Percentiles rank a stretch among this genome's conserved stretches.
phyloP scores from a whole-genome alignment of 371 early-diverging fungal species.

The Capillidium rhysosporum region DNA sequence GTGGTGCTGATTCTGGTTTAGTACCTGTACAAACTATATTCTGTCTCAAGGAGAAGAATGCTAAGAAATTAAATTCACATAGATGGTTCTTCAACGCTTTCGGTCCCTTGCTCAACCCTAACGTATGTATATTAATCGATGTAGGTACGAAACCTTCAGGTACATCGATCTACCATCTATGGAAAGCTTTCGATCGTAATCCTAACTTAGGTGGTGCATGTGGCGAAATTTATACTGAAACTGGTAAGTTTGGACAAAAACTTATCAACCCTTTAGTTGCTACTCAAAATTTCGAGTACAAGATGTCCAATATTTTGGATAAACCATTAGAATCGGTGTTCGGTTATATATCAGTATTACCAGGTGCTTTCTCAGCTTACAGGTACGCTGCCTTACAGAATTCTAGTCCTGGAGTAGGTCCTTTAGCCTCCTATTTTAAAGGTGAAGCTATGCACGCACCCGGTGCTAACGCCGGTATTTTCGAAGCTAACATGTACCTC shows the following conservation, averaged over 20 bases:
- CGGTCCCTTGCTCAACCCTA: conserved; percentile 38
- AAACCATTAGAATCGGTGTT: conserved; percentile 65
- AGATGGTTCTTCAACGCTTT: conserved; percentile 75
- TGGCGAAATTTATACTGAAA: conserved; percentile 40
- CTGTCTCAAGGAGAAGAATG: conserved; percentile 70
- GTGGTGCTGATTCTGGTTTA: conserved; percentile 23
- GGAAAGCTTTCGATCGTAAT: conserved; percentile 42
- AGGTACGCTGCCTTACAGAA: conserved; percentile 32
- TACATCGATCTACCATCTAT: conserved; percentile 37
- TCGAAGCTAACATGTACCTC: conserved; percentile 53
- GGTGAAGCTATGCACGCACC: conserved; percentile 28
- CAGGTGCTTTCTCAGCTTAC: conserved; percentile 55
- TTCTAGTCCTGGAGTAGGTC: conserved; percentile 29
- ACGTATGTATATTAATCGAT: conserved; percentile 55
- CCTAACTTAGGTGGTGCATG: conserved; percentile 56
- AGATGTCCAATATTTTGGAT: conserved; percentile 65
- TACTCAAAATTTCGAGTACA: conserved; percentile 71
- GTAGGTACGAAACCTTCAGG: conserved; percentile 44
- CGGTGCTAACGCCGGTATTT: conserved; percentile 22
- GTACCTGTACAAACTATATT: conserved; percentile 64
- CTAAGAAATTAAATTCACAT: conserved; percentile 75
- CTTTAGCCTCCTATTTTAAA: conserved; percentile 37
- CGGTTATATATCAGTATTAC: conserved; percentile 66
- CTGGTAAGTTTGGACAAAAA: conserved; percentile 28
- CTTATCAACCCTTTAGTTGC: conserved; percentile 52